Evolutionary conservation across 1,139 yeast genomes (phyloP).

Genomic region (Ogataea hybrid): DNA sequence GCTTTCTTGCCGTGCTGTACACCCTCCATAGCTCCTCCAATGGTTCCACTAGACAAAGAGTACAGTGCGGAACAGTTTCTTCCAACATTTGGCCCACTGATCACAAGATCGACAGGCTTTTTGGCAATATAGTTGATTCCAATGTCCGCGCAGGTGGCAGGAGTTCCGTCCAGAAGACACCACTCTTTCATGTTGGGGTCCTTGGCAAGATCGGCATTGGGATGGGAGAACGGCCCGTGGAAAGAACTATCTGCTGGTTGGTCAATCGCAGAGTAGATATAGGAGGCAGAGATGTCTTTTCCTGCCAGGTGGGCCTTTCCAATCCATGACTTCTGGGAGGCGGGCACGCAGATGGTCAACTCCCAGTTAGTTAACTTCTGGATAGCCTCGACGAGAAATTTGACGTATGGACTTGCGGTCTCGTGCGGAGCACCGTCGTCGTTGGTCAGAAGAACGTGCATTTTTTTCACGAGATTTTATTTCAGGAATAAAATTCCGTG

Average conservation of each 20-base stretch:
- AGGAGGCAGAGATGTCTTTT: slow-evolving; percentile 63
- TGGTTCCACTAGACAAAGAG: slow-evolving; percentile 91
- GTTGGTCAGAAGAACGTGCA: slow-evolving; percentile 54
- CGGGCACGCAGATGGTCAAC: slow-evolving; percentile 79
- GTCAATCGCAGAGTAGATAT: slow-evolving; percentile 54
- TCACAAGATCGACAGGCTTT: slow-evolving; percentile 72
- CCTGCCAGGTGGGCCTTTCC: slow-evolving; percentile 98
- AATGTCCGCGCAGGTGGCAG: slow-evolving; percentile 92
- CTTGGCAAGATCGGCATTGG: slow-evolving; percentile 31
- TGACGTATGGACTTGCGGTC: slow-evolving; percentile 79
- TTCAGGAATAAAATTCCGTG: slow-evolving; percentile 2
- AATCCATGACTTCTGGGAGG: slow-evolving; percentile 87
- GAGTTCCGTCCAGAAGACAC: slow-evolving; percentile 87
- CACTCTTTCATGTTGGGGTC: slow-evolving; percentile 57
- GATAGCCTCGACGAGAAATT: slow-evolving; percentile 74
- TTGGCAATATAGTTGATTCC: slow-evolving; percentile 73
- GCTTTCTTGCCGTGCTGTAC: slow-evolving; percentile 74
- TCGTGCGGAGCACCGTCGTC: slow-evolving; percentile 95
- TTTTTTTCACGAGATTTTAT: neutral
- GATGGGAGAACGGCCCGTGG: slow-evolving; percentile 68
- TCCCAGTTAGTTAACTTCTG: slow-evolving; percentile 72
- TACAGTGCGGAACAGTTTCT: slow-evolving; percentile 89
- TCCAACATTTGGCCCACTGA: slow-evolving; percentile 96
- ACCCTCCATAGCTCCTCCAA: slow-evolving; percentile 97
- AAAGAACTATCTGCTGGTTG: slow-evolving; percentile 44